Base-by-base conservation (phyloP, 192 early-diverging fungal species). In the Thamnidium elegans region DNA sequence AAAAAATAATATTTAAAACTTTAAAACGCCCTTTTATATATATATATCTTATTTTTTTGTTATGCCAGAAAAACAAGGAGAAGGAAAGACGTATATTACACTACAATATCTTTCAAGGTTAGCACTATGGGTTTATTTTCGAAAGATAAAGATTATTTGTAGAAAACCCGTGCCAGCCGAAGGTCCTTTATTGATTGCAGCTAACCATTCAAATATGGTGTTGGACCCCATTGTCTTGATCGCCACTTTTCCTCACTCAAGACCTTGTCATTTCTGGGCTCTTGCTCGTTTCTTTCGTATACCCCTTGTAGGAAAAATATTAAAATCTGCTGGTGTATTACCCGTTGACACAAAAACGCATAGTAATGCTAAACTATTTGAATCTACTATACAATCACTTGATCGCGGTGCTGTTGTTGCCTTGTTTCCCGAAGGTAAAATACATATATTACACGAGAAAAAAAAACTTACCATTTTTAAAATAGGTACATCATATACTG, bases 221-320 rank as follows among this genome's bases (percentile, higher is more conserved):
- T 66, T 83, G 13, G 81, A 83, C 63, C 76, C 79, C 11, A 74
- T 66, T 20, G 61, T 83, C 4, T 14, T 83, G 7, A 73, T 73
- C n/a, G 65, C 54, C 19, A 75, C 76, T 54, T 69, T 80, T 55
- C 81, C 81, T 23, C 74, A 83, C 55, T 36, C 60, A n/a, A 55
- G 81, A 20, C 68, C 71, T 26, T 64, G 72, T 46, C 81, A 83
- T 54, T 79, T 83, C 26, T 83, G 81, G 81, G 81, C 81, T 15
- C 63, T 79, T 19, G 67, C 74, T 45, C 55, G 71, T 23, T 70
- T 83, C 47, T 83, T 80, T 61, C 47, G 48, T 36, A 77, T 77
- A 58, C 73, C 73, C 14, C 44, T 66, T 14, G 47, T 67, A 8
- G 67, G 64, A 11, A 17, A 55, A n/a, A 63, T 83, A 36, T 34